A percentile compares a stretch with the other conserved stretches of the same genome.
These are phyloP conservation scores for Hibiscus mutabilis DNA, from an alignment of 345 rosid genomes.

Conservation along the genomic window DNA sequence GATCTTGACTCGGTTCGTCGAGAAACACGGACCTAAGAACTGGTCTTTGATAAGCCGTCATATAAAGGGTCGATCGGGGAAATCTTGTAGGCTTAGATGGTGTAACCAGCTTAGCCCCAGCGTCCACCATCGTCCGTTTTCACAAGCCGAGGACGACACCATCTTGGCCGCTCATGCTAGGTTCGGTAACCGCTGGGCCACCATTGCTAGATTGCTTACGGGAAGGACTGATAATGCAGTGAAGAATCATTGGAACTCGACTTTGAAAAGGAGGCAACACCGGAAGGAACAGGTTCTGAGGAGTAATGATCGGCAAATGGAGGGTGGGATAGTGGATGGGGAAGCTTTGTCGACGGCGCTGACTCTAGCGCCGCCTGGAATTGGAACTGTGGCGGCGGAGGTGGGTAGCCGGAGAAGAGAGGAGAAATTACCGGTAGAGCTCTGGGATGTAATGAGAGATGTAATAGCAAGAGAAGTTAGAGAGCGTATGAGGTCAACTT, in stretches of 20 bases:
- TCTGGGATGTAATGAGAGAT: constrained; percentile 59
- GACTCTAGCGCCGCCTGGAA: constrained; percentile 64
- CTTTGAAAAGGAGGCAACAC: constrained; percentile 31
- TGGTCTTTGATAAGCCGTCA: constrained; percentile 53
- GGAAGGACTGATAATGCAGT: constrained; percentile 62
- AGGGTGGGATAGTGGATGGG: constrained; percentile 12
- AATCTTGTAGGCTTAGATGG: constrained; percentile 54
- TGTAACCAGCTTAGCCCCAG: constrained; percentile 52
- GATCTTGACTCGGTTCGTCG: constrained; percentile 47
- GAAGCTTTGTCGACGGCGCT: constrained; percentile 48
- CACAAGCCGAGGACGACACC: constrained; percentile 41
- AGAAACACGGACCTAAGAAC: constrained; percentile 46
- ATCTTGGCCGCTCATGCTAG: constrained; percentile 53
- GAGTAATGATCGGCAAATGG: not conserved
- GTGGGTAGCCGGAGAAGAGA: not conserved
- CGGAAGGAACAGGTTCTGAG: not conserved
- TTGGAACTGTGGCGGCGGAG: constrained; percentile 15
- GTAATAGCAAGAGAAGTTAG: constrained; percentile 63
- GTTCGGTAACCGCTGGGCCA: constrained; percentile 58
- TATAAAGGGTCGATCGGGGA: constrained; percentile 52
- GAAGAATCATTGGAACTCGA: constrained; percentile 64
- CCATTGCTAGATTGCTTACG: constrained; percentile 47
- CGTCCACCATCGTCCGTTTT: constrained; percentile 53
- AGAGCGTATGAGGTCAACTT: constrained; percentile 38
- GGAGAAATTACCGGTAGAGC: constrained; percentile 35